These are phyloP conservation scores for Flaveria trinervia DNA, from an alignment of 129 eudicot species.

Conservation along the genomic window DNA sequence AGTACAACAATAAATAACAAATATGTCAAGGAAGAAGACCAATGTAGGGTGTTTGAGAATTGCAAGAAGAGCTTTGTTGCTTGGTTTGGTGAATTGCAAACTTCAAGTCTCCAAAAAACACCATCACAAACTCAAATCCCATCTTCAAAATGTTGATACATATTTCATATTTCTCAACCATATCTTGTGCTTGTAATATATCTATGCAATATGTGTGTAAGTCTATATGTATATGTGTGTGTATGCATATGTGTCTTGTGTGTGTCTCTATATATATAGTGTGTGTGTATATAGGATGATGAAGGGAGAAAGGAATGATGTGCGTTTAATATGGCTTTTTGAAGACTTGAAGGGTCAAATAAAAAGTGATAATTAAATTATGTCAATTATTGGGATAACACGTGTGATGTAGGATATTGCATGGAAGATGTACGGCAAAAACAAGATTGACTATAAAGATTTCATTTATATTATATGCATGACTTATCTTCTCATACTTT, in stretches of 20 bases:
- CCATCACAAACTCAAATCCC: slow-evolving; percentile 46
- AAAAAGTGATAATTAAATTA: neutral
- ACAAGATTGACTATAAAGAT: slow-evolving; percentile 18
- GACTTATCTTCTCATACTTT: neutral
- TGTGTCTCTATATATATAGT: slow-evolving; percentile 1
- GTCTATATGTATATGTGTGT: neutral
- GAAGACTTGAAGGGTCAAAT: slow-evolving; percentile 27
- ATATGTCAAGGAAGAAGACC: slow-evolving; percentile 48
- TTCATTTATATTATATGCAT: neutral
- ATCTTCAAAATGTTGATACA: slow-evolving; percentile 45
- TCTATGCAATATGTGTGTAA: neutral
- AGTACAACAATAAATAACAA: neutral
- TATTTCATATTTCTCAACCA: slow-evolving; percentile 46
- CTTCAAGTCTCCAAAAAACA: slow-evolving; percentile 44
- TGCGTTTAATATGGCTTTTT: slow-evolving; percentile 29
- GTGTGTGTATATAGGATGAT: neutral
- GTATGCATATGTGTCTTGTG: slow-evolving; percentile 1
- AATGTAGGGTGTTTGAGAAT: slow-evolving; percentile 42
- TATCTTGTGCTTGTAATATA: slow-evolving; percentile 21
- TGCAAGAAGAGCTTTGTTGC: slow-evolving; percentile 15
- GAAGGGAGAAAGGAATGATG: slow-evolving; percentile 1
- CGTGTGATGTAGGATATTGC: slow-evolving; percentile 34
- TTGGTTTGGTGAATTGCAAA: slow-evolving; percentile 29
- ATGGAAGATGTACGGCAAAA: slow-evolving; percentile 28
- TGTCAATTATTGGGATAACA: slow-evolving; percentile 25